Evolutionary conservation across 306 rosid genomes (phyloP), one percentile per base, ranked within the genome.

Genomic region (Sophora flavescens): DNA sequence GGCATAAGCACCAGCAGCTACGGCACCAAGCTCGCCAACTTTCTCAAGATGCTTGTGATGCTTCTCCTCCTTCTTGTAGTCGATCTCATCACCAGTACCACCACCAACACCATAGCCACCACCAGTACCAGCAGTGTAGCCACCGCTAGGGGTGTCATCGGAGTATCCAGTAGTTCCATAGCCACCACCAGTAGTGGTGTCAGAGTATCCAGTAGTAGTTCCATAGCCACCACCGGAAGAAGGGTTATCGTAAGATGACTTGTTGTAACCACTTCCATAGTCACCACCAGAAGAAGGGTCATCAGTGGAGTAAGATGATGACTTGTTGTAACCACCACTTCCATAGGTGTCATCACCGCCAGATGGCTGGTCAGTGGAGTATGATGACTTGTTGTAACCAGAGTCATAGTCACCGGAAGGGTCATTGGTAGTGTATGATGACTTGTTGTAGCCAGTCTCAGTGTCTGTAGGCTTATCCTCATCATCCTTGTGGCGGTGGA

Each of bases 21-120:
- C 77, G 18, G 80, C 57, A 61, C 90, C 92, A n/a, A 82, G 30
- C 82, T 81, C 89, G 16, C 90, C 86, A 7, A 89, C 18, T 9
- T 85, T 63, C 79, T 89, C 91, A 13, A 76, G 87, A 59, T 82
- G 87, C 63, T 87, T 90, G 83, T 90, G 96, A 78, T 90, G 96
- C 76, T 90, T 87, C 89, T 81, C 87, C 70, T 92, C 93, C 83
- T 89, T 78, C 81, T 71, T 76, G 86, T 89, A 86, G 60, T 93
- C 91, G 41, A 75, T 69, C 17, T 86, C 87, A 2, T 75, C 81
- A 1, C 26, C 67, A 2, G 5, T 35, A 6, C 38, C 54, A 6
- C 7, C 78, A 12, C 78, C 63, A 2, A 47, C 69, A 17, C 35
- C 68, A 32, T 56, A 56, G 22, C 76, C 75, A 53, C 78, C 35